phyloP scores from a whole-genome alignment of 225 moss, liverwort and hornwort species.

The Marchantia paleacea region DNA sequence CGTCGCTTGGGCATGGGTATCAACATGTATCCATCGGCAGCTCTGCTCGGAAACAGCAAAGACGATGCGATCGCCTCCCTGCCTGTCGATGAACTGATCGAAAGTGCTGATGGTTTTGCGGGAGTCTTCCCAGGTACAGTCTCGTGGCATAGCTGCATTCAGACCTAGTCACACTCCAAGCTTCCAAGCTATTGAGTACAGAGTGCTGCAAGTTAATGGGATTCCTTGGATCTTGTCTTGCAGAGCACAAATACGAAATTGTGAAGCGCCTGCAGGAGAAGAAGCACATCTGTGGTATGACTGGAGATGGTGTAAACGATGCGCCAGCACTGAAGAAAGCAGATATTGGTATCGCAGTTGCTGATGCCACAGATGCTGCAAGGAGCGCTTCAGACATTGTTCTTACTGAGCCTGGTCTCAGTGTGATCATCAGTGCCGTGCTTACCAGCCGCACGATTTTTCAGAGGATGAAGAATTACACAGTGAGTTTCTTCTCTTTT shows the following conservation, averaged over 20 bases:
- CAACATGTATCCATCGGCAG: conserved; percentile 33
- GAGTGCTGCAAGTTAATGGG: too few species aligned
- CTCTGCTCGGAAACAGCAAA: conserved; percentile 10
- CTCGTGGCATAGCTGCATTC: conserved; percentile 8
- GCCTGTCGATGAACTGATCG: conserved; percentile 16
- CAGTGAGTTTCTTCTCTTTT: background rate
- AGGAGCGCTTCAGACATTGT: conserved; percentile 30
- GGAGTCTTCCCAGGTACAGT: conserved; percentile 66
- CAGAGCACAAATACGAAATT: conserved; percentile 32
- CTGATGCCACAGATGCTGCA: conserved; percentile 30
- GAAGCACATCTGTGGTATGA: conserved; percentile 28
- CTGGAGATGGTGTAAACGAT: conserved; percentile 32
- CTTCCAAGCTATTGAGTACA: too few species aligned
- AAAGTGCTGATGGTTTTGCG: conserved; percentile 70
- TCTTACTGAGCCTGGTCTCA: conserved; percentile 23
- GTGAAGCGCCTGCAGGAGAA: conserved; percentile 25
- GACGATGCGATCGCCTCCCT: background rate
- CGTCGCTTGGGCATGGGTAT: conserved; percentile 39
- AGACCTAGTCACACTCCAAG: too few species aligned
- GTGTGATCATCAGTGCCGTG: conserved; percentile 21
- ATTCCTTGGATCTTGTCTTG: too few species aligned
- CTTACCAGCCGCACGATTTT: conserved; percentile 24
- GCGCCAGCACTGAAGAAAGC: conserved; percentile 35
- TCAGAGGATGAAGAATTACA: conserved; percentile 28
- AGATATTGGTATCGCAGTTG: conserved; percentile 32